phyloP scores from a whole-genome alignment of 2,329 filamentous ascomycete genomes.

The Penicillium sp. region DNA sequence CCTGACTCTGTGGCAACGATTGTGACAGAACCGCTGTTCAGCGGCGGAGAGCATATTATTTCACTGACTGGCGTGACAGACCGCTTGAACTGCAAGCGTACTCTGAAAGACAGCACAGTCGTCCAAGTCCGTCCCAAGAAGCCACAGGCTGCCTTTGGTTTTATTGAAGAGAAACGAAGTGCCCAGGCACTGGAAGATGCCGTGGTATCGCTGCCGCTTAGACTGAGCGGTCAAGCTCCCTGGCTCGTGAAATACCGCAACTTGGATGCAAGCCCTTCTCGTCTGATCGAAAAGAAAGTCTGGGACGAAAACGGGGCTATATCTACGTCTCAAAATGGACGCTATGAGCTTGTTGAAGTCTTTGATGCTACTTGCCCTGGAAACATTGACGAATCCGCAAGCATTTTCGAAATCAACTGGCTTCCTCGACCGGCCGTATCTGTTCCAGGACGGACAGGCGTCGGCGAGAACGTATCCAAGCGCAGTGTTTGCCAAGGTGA shows the following conservation, averaged over 20 bases:
- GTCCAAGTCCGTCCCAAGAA: slow-evolving; percentile 84
- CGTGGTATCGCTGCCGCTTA: slow-evolving; percentile 70
- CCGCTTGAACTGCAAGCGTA: slow-evolving; percentile 77
- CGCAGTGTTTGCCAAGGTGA: slow-evolving; percentile 90
- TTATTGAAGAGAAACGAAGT: slow-evolving; percentile 73
- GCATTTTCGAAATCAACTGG: slow-evolving; percentile 77
- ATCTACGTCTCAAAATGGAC: slow-evolving; percentile 62
- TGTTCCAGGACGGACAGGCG: slow-evolving; percentile 39
- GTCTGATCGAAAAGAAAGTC: slow-evolving; percentile 47
- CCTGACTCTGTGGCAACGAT: slow-evolving; percentile 63
- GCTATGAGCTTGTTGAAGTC: slow-evolving; percentile 75
- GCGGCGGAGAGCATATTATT: slow-evolving; percentile 86
- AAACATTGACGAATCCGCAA: slow-evolving; percentile 68
- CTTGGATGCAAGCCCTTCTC: slow-evolving; percentile 48
- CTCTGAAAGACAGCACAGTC: slow-evolving; percentile 77
- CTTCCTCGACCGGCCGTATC: slow-evolving; percentile 72
- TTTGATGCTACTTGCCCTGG: slow-evolving; percentile 79
- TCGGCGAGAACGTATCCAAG: slow-evolving; percentile 61
- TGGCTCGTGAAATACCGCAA: slow-evolving; percentile 79
- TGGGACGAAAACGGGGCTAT: slow-evolving; percentile 65
- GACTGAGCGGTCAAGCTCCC: slow-evolving; percentile 78
- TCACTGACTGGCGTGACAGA: slow-evolving; percentile 84
- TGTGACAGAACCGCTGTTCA: slow-evolving; percentile 66
- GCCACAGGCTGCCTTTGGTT: slow-evolving; percentile 79
- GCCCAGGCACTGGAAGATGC: slow-evolving; percentile 74